Base-by-base conservation (phyloP, 805 yeast genomes). In the Vanderwaltozyma verrucispora region DNA sequence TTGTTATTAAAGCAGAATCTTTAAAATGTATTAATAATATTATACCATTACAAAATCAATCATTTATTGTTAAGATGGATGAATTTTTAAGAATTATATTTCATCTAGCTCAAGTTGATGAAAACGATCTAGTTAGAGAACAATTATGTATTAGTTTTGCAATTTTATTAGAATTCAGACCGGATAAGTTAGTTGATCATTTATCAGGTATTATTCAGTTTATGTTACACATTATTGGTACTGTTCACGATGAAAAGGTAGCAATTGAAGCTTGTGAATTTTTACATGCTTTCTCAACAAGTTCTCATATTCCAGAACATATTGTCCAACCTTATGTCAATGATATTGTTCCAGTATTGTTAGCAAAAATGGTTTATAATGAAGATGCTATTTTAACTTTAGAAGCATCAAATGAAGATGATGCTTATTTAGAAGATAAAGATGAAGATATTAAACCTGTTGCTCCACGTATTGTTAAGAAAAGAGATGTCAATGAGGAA, bases 241-340 rank as follows among this genome's bases (percentile, higher is more conserved):
- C 67, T 37, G 53, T 47, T 16, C 59, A 60, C 16, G 78, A 79
- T 44, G 88, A 82, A 47, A 78, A 71, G 38, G 94, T 86, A 24
- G 80, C 95, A 0, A 65, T 88, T 39, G 96, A 88, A 56, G 96
- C 95, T 3, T 86, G 96, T 57, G 97, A 92, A 62, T 87, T 92
- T 49, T 63, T 92, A 41, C 70, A 89, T 31, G 76, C 83, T 1
- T 67, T 89, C 38, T 74, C 88, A 0, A 79, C 86, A 2, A 68
- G 75, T 26, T 45, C 60, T n/a, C 69, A 68, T 23, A 63, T 77
- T 3, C 77, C 84, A 8, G 69, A 70, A 17, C 51, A 57, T 24
- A 54, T 74, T 4, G 67, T 86, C 39, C 60, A 62, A 39, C 78
- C 81, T 1, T 74, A 74, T 46, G 64, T 92, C 31, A 64, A 67